Evolutionary conservation across 1,284 basidiomycete genomes (phyloP), one percentile per base, ranked within the genome.

Genomic region (Pseudozyma pruni): DNA sequence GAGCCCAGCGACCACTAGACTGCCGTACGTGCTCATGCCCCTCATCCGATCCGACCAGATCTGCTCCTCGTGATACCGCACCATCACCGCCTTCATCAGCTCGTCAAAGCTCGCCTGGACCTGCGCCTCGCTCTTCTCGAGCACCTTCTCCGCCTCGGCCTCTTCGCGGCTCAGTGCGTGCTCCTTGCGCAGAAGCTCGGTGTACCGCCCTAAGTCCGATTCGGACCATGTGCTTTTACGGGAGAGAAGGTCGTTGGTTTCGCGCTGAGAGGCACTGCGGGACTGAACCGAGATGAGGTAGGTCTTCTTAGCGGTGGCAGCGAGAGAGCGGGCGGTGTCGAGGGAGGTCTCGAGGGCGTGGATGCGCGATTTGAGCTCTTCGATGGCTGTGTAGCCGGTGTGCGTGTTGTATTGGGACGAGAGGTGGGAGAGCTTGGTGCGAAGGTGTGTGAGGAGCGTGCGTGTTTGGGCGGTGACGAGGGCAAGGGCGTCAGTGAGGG

Each of bases 61-160:
- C 47, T 79, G 77, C 43, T 82, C 80, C 31, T 79, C 75, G 45
- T 82, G 80, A 52, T 81, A 82, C 17, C 80, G 50, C 39, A 71
- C 58, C 71, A 81, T 64, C 3, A 79, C 75, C 4, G 61, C 70
- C 33, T 71, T 60, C 61, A 81, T 76, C 22, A 82, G 40, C 16
- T 76, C 69, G 22, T 82, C 80, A 37, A 80, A 81, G 0, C 63
- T 60, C 14, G 43, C 50, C 43, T 78, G 61, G 22, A 80, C 73
- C 8, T 66, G 46, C 2, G 45, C 38, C 22, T 80, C 79, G 6
- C 57, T 66, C 8, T 53, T 10, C 27, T 82, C 78, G 16, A 77
- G 69, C 31, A 47, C 44, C 27, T 63, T 63, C 31, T 76, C 67
- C 16, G 72, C 72, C 14, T 61, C 45, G 11, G 53, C 43, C 35